Base-by-base conservation (phyloP, 306 rosid genomes). In the Lithocarpus polystachyus region DNA sequence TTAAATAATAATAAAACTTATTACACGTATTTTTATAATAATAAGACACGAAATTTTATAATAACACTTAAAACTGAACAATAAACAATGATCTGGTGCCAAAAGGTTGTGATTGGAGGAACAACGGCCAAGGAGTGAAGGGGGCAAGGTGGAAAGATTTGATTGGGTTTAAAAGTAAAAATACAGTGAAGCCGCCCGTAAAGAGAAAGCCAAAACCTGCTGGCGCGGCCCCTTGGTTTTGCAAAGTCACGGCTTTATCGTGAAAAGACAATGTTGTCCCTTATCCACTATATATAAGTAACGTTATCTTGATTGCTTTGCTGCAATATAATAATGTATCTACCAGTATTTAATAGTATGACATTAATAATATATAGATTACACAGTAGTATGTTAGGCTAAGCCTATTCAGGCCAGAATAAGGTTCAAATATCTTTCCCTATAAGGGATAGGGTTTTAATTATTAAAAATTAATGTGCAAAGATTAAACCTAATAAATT, bases 21-120 rank as follows among this genome's bases (percentile, higher is more conserved):
- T 37, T 0, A 37, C 0, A 37, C 10, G 0, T 6, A 35, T 37
- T 7, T 37, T 0, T 37, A 37, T 7, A 7, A 37, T 0, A 7
- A 0, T 6, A 0, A 1, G 0, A 37, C 0, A 37, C 0, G 0
- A 37, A 37, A 7, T 40, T 40, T 40, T 2, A 8, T 8, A 40
- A 8, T 8, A 40, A 2, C 0, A 40, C 0, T 40, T 0, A 2
- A 8, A 37, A 6, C 9, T 40, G 3, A 40, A 5, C 40, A 5
- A 35, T 0, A 0, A 0, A 80, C 0, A 52, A 10, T 40, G 0
- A 13, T 0, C 0, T 5, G 15, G 0, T 1, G 12, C 54, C 62
- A 20, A 40, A 77, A 22, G 5, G 22, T 1, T 4, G 6, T 5
- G 6, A 12, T 7, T 37, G 3, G 45, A 37, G 45, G 45, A 8